Base-by-base conservation (phyloP, 2,329 filamentous ascomycete genomes). In the Nothopassalora personata region DNA sequence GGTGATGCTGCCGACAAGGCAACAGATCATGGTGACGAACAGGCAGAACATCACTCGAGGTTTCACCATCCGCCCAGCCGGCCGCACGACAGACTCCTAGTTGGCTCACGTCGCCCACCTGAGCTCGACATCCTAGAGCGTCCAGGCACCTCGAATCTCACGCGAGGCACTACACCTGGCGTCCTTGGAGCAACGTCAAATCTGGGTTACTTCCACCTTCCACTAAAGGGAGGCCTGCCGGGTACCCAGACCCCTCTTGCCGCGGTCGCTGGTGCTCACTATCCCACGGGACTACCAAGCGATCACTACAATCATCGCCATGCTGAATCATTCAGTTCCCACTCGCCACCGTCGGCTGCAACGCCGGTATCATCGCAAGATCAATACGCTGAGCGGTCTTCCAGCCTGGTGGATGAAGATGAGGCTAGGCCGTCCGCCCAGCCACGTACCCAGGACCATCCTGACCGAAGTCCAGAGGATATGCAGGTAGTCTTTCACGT, bases 401-500 rank as follows among this genome's bases (percentile, higher is more conserved):
- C 51, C 49, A 61, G 47, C 23, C 64, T 61, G 19, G 63, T 58
- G 15, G 43, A 57, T 2, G 63, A 61, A 4, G 67, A 71, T 50
- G 67, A 66, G 8, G 34, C 57, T 43, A 68, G 64, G 52, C 54
- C 58, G 49, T 23, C 71, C 67, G 61, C 64, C 57, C 67, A 59
- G 55, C 70, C 75, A 54, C 8, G 23, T 11, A 27, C 31, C 23
- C 78, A 82, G 50, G 79, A 79, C 57, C 83, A 87, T 70, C 83
- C 86, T 27, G 90, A 96, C 71, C 87, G 86, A 4, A 84, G 87
- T 28, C 83, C 89, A 2, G 91, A 96, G 64, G 94, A 99, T 70
- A 81, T 97, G 55, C 94, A 99, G 73, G 89, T 96, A 52, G 89
- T 97, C 5, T 93, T 95, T 69, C 88, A 92, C 65, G 92, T 96